Evolutionary conservation across 352 stramenopile genomes (phyloP), one percentile per base, ranked within the genome.

Genomic region (Pythium angustatum): DNA sequence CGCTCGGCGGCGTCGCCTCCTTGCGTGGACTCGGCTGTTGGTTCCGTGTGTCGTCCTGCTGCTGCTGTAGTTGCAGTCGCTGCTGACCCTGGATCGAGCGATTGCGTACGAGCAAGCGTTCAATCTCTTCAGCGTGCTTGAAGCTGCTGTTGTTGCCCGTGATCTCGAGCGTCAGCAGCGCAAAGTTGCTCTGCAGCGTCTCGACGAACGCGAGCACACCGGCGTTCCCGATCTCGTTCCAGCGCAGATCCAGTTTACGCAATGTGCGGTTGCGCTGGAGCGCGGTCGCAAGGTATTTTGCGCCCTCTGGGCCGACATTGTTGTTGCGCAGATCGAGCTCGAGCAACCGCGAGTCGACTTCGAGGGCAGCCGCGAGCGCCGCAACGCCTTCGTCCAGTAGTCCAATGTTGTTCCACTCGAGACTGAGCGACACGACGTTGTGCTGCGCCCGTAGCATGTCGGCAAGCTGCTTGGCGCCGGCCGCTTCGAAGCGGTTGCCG

Each of bases 331-430:
- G 64, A 44, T 96, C 86, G 15, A 96, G 72, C 21, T 76, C 65
- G 5, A 89, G 44, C 17, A 96, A 68, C 10, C 73, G 76, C 28
- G 77, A 77, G 57, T 96, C 86, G 11, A 86, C 67, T 60, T 88
- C 78, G 3, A 94, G 64, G 9, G 85, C 83, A 5, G 51, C 51
- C 9, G 84, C 80, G 11, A 95, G 67, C 33, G 83, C 83, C 43
- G 82, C 76, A 14, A 95, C 64, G 2, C 84, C 85, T 30, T 91
- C 76, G 56, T 92, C 80, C 41, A 93, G 59, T 28, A 93, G 49
- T n/a, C 85, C 87, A 8, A 92, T 67, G 58, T 90, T 93, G 63
- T 95, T 95, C 85, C 85, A 94, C 68, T 95, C 83, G 50, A 95
- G 66, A 44, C 74, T 81, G 27, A 94, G 73, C n/a, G 73, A 71